Base-by-base conservation (phyloP, 192 early-diverging fungal genomes). In the Rhizoclosmatium globosum region DNA sequence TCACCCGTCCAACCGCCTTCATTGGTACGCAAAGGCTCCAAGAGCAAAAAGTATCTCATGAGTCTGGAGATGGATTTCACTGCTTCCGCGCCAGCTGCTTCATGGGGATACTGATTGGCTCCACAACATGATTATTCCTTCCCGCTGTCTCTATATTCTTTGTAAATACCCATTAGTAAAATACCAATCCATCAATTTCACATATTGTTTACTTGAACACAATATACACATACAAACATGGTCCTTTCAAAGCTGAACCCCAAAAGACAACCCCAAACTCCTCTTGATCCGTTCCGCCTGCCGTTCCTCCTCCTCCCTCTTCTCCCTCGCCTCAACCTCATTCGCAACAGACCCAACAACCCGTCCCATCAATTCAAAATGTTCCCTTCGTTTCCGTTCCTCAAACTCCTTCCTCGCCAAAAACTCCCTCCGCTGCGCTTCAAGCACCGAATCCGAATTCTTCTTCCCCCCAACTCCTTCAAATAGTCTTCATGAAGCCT, bases 401-500 rank as follows among this genome's bases (percentile, higher is more conserved):
- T 13, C 6, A 53, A 7, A 53, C 50, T 17, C 50, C 17, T 53
- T 53, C 50, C 50, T 13, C 50, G 50, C 50, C 50, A 53, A 53
- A 53, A 53, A 53, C 50, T 13, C 50, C 0, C 50, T 53, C 50
- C 50, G 50, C 50, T 53, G 17, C 17, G 6, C 50, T 53, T 53
- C 17, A 31, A 31, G 31, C 31, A 31, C 50, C 50, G 17, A 17
- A 7, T 53, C 50, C 17, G 17, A 53, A 53, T 17, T 53, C 17
- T 53, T 53, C 50, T 53, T 42, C 66, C 6, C 43, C 43, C 11
- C 66, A 42, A 42, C 46, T 11, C 21, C 17, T 6, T 41, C 17
- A 68, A 13, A 68, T 68, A 68, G 4, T 68, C 46, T 68, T 68
- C 39, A 21, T 68, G 66, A 7, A 43, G n/a, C 21, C 9, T 13